Percentiles rank a stretch among this genome's conserved stretches.
These are phyloP conservation scores for Musa balbisiana DNA, from an alignment of 202 grass and related monocot genomes.

Conservation along the genomic window DNA sequence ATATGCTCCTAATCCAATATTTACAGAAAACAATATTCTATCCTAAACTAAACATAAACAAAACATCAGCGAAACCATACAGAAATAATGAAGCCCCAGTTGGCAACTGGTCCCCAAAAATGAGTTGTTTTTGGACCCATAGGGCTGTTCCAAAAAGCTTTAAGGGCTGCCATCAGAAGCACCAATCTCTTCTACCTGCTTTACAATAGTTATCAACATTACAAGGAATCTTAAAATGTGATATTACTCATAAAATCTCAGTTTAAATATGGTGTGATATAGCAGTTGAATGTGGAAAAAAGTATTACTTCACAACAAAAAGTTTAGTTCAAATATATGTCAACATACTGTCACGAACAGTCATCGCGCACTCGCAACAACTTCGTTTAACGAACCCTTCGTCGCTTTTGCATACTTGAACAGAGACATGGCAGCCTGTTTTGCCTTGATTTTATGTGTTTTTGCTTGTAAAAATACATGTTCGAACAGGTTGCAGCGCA, in stretches of 20 bases:
- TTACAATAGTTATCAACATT: slow-evolving; percentile 28
- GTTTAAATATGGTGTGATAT: too few relatives aligned
- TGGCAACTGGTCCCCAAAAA: slow-evolving; percentile 2
- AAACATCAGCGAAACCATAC: background rate
- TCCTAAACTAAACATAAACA: background rate
- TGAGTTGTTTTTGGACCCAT: slow-evolving; percentile 7
- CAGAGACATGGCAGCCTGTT: too few relatives aligned
- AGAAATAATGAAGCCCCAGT: slow-evolving; percentile 6
- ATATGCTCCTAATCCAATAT: background rate
- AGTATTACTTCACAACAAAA: too few relatives aligned
- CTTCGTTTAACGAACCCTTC: too few relatives aligned
- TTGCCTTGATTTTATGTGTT: too few relatives aligned
- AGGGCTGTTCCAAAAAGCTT: background rate
- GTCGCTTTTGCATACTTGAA: too few relatives aligned
- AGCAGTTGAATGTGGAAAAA: too few relatives aligned
- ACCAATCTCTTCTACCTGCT: background rate
- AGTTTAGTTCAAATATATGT: too few relatives aligned
- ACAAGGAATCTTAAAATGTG: slow-evolving; percentile 23
- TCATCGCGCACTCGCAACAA: too few relatives aligned
- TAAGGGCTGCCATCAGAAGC: background rate
- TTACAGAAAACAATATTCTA: background rate
- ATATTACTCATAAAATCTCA: background rate
- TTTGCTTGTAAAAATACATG: too few relatives aligned
- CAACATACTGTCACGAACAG: too few relatives aligned
- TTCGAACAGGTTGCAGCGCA: too few relatives aligned